Base-by-base conservation (phyloP, 2,329 filamentous ascomycete genomes). In the Ambrosiella cleistominuta region DNA sequence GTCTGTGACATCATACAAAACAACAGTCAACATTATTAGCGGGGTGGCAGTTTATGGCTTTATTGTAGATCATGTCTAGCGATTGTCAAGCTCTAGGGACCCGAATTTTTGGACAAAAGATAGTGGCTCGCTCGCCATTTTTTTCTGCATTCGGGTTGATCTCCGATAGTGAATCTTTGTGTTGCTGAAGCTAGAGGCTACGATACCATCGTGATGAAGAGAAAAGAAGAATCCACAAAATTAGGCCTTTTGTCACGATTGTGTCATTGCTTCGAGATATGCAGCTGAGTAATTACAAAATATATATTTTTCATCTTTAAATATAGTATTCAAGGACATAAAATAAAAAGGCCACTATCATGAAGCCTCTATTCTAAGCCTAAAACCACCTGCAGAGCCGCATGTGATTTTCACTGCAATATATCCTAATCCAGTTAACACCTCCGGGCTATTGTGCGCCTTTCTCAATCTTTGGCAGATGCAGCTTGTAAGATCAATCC, bases 371-470 rank as follows among this genome's bases (percentile, higher is more conserved):
- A 27, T 3, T 27, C 27, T 27, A 5, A 3, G 27, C 27, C 27
- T 27, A 27, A 27, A 27, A 27, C 27, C 27, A 27, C 47, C 27
- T 51, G 47, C 47, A 51, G 47, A 51, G 47, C 47, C 47, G 47
- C 47, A 51, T 9, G 11, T 51, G 47, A 51, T 51, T 51, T 51
- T 51, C 47, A 12, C 47, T 36, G 47, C 19, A 15, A 51, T 51
- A 35, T 51, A 36, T 51, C 47, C 47, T n/a, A 51, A 51, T 51
- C 9, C 27, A 51, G 47, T 51, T 35, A 51, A 51, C 47, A 51
- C 47, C 47, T 51, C 47, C 47, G 47, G 12, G 27, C 17, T 1
- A 35, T 51, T 36, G 27, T 51, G 27, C 35, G 9, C 13, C 47
- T 19, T 19, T 51, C 27, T 51, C 2, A 27, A 51, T 51, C 35